These are phyloP conservation scores for Phytopythium aichiense DNA, from an alignment of 352 stramenopile genomes.

Conservation along the genomic window DNA sequence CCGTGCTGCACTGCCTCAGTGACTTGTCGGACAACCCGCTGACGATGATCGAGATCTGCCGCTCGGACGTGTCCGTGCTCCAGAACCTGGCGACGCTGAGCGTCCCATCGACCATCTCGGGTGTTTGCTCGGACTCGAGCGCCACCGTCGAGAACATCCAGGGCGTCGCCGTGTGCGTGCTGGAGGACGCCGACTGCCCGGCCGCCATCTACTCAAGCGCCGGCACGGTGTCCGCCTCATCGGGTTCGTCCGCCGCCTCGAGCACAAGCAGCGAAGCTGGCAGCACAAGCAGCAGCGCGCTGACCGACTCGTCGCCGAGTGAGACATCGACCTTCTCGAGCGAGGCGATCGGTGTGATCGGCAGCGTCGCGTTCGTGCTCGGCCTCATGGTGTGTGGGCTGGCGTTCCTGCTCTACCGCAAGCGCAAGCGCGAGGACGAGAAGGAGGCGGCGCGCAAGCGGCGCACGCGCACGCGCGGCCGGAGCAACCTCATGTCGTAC, in stretches of 20 bases:
- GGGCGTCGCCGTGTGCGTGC: constrained; percentile 30
- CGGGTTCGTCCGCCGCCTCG: constrained; percentile 10
- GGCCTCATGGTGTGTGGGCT: constrained; percentile 34
- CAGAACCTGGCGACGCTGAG: constrained; percentile 25
- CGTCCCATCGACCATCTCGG: constrained; percentile 25
- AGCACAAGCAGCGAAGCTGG: constrained; percentile 10
- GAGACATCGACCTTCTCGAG: constrained; percentile 32
- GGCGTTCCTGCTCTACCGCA: constrained; percentile 34
- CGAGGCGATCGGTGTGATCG: constrained; percentile 45
- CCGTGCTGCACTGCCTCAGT: constrained; percentile 2
- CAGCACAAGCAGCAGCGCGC: not conserved
- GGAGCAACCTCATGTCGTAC: constrained; percentile 22
- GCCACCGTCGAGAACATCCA: constrained; percentile 24
- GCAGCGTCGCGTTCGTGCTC: constrained; percentile 41
- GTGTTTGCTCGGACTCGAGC: constrained; percentile 19
- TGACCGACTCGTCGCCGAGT: not conserved
- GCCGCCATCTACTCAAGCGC: not conserved
- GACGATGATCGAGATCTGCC: constrained; percentile 43
- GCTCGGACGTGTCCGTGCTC: constrained; percentile 38
- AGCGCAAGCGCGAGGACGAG: constrained; percentile 11
- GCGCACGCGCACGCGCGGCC: constrained; percentile 19
- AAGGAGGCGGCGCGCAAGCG: constrained; percentile 15
- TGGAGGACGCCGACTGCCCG: constrained; percentile 24
- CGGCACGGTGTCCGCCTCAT: not conserved
- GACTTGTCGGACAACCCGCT: constrained; percentile 39